Base-by-base conservation (phyloP, 352 stramenopile genomes). In the Globisporangium solare region DNA sequence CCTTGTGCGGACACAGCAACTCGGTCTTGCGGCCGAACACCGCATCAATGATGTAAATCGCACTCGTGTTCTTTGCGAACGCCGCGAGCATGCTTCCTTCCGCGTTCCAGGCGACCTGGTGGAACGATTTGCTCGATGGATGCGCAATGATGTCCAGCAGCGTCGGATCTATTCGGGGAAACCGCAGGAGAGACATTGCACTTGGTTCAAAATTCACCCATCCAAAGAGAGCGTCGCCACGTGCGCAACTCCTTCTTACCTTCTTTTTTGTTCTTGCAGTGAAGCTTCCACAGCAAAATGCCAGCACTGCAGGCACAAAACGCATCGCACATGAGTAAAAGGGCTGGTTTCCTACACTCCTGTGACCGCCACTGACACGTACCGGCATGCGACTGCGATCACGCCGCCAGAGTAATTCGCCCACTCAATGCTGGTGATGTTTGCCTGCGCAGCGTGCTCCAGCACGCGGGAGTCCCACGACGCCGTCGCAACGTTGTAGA, bases 211-310 rank as follows among this genome's bases (percentile, higher is more conserved):
- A 17, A 56, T 22, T 47, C n/a, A 15, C 21, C 42, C 14, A 42
- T 13, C 20, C 20, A 39, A 24, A 53, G 13, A 24, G 27, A 57
- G 18, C 0, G 21, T 2, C 41, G 2, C 17, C 51, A 58, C 7
- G 6, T 35, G 27, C 27, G 27, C 27, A 6, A 35, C n/a, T 35
- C 27, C 27, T 35, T 35, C 58, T 6, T 27, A 74, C 63, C 67
- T 56, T 74, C 65, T 1, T 60, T 21, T n/a, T 61, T 45, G 40
- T 66, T 75, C 48, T 75, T 86, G 54, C 41, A 35, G 21, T 68
- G 52, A 3, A 91, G 50, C 27, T 89, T 89, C 83, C 83, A 92
- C 47, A 90, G 27, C 32, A 90, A 83, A 2, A 91, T 56, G 0
- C 80, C 83, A 2, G 68, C 74, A 40, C 75, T 83, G 54, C 35